Evolutionary conservation across 306 rosid genomes (phyloP).

Genomic region (Leucaena leucocephala): DNA sequence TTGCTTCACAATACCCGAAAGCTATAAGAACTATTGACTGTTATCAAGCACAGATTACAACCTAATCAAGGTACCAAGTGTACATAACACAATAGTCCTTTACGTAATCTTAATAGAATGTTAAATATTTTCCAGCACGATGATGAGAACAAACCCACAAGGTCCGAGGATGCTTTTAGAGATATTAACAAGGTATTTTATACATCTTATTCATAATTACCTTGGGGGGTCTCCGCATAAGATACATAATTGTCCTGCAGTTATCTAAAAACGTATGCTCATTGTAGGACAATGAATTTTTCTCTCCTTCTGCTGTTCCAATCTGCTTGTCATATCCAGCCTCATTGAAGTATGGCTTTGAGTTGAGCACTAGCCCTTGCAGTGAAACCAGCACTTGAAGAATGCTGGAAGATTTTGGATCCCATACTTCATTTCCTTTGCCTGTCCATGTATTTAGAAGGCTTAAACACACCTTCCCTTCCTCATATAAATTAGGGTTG

Average conservation of each 20-base stretch:
- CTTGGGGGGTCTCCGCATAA: conserved; percentile 93
- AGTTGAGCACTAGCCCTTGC: conserved; percentile 93
- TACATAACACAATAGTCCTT: conserved; percentile 10
- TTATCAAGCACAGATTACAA: not conserved
- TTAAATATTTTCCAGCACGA: not conserved
- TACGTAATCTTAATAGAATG: conserved; percentile 20
- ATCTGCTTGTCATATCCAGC: conserved; percentile 98
- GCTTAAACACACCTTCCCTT: conserved; percentile 99
- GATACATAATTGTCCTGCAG: conserved; percentile 96
- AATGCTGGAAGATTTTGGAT: conserved; percentile 95
- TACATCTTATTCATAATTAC: conserved; percentile 47
- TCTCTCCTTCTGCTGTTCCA: conserved; percentile 99
- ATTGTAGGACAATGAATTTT: conserved; percentile 91
- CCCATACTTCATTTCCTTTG: conserved; percentile 99
- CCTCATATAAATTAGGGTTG: conserved; percentile 97
- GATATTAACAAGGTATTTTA: not conserved
- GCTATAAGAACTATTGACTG: not conserved
- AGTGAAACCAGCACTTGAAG: conserved; percentile 98
- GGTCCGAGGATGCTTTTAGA: not conserved
- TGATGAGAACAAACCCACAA: not conserved
- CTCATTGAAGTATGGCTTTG: conserved; percentile 96
- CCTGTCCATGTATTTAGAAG: conserved; percentile 99
- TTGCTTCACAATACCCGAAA: not conserved
- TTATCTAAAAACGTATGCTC: conserved; percentile 87
- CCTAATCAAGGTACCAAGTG: not conserved